Conservation (phyloP, 495 filamentous ascomycete genomes). For the Penicillium bovifimosum region DNA sequence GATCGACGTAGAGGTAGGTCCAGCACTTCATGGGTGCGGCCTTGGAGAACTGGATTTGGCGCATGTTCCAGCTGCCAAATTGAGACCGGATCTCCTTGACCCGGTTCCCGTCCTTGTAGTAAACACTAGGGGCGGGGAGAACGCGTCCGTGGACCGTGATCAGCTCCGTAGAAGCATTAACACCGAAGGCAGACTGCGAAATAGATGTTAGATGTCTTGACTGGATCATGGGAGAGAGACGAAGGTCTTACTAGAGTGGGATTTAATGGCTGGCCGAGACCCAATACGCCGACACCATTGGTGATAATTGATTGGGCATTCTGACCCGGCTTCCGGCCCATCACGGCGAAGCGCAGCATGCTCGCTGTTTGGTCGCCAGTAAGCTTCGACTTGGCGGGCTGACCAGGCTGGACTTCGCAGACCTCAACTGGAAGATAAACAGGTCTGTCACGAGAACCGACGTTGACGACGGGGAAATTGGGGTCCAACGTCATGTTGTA, state of each 20-base stretch:
- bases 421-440: conserved; percentile 64
- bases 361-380: conserved; percentile 47
- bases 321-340: conserved; percentile 46
- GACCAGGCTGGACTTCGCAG: conserved; percentile 59
- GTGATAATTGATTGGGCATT: conserved; percentile 63
- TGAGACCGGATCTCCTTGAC: conserved; percentile 20
- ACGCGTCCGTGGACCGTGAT: conserved; percentile 62
- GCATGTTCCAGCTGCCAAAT: conserved; percentile 55
- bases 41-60: conserved; percentile 37
- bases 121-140: conserved; percentile 48
- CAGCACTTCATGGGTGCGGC: conserved; percentile 32
- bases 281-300: conserved; percentile 47
- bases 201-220: background rate
- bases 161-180: conserved; percentile 48
- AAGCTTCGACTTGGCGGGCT: conserved; percentile 54
- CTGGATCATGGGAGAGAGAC: background rate
- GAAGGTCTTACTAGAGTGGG: conserved; percentile 23
- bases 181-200: conserved; percentile 46
- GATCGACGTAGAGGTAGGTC: conserved; percentile 28
- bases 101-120: conserved; percentile 39
- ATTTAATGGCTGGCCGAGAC: conserved; percentile 30
- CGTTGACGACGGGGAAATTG: conserved; percentile 61
- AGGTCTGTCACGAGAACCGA: conserved; percentile 53
- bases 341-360: conserved; percentile 67
- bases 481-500: conserved; percentile 40